Conservation (phyloP, 1,284 basidiomycete species). For the Cryptococcus floricola region DNA sequence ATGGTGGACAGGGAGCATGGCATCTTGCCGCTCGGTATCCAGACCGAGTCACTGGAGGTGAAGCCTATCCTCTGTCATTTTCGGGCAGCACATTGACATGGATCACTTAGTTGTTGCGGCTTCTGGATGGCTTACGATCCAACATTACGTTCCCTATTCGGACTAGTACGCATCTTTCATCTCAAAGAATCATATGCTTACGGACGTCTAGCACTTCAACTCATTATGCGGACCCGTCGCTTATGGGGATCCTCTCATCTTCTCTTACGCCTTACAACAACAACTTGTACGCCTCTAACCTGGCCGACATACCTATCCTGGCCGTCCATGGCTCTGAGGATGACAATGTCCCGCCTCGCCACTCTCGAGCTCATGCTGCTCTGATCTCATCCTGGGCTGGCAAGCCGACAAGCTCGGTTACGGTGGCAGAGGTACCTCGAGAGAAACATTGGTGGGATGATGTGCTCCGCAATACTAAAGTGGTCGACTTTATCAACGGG, state of each 20-base stretch:
- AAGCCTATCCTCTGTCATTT: slow-evolving; percentile 2
- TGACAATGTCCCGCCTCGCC: slow-evolving; percentile 44
- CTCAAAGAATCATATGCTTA: not conserved
- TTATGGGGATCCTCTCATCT: slow-evolving; percentile 66
- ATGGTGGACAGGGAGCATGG: slow-evolving; percentile 88
- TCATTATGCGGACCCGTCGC: slow-evolving; percentile 70
- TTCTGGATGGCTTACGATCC: slow-evolving; percentile 75
- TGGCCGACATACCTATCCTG: slow-evolving; percentile 60
- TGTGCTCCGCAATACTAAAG: slow-evolving; percentile 37
- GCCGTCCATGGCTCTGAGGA: slow-evolving; percentile 69
- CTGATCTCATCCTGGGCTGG: slow-evolving; percentile 31
- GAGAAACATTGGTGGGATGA: slow-evolving; percentile 49
- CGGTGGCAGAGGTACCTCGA: slow-evolving; percentile 40
- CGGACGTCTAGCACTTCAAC: slow-evolving; percentile 33
- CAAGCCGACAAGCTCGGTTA: slow-evolving; percentile 7
- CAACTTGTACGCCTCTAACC: slow-evolving; percentile 75
- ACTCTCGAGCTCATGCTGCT: slow-evolving; percentile 31
- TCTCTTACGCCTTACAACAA: slow-evolving; percentile 78
- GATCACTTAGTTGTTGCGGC: slow-evolving; percentile 60
- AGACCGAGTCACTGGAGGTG: slow-evolving; percentile 61
- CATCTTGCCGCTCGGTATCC: slow-evolving; percentile 70
- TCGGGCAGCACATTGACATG: slow-evolving; percentile 2
- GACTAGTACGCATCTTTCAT: slow-evolving; percentile 50
- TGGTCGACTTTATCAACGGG: slow-evolving; percentile 31
- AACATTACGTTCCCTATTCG: slow-evolving; percentile 71